phyloP scores from a whole-genome alignment of 2,329 filamentous ascomycete species.

The Colletotrichum viniferum region DNA sequence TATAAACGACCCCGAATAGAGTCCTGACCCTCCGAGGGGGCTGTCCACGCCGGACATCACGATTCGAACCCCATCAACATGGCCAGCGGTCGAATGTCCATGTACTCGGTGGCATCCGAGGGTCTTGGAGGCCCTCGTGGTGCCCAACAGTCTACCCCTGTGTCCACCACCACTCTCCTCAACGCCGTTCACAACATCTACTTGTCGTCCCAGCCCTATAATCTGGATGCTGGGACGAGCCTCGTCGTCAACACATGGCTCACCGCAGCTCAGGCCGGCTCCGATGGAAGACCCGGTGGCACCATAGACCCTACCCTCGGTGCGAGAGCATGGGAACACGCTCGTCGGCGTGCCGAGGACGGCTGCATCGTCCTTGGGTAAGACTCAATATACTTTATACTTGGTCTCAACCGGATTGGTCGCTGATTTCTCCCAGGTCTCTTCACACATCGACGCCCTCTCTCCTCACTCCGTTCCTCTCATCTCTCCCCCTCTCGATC shows the following conservation, averaged over 20 bases:
- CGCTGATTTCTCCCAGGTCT: constrained; percentile 59
- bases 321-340: constrained; percentile 92
- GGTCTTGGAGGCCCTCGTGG: constrained; percentile 62
- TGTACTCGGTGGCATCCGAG: constrained; percentile 71
- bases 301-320: constrained; percentile 83
- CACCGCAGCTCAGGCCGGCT: constrained; percentile 73
- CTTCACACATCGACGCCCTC: constrained; percentile 90
- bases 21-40: constrained; percentile 31
- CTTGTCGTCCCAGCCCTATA: constrained; percentile 79
- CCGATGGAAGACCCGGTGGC: constrained; percentile 73
- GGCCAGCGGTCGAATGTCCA: constrained; percentile 68
- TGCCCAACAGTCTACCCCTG: constrained; percentile 74
- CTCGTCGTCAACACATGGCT: constrained; percentile 96
- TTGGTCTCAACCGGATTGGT: not conserved
- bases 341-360: constrained; percentile 90
- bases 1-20: constrained; percentile 10
- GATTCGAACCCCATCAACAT: constrained; percentile 38
- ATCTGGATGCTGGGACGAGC: constrained; percentile 87
- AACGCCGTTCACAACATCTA: constrained; percentile 93
- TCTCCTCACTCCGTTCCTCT: constrained; percentile 79
- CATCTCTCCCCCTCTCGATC: constrained; percentile 78
- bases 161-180: constrained; percentile 90
- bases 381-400: constrained; percentile 30
- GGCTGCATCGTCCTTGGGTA: constrained; percentile 91
- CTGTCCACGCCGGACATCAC: constrained; percentile 44